Evolutionary conservation across 257 asterid genomes (phyloP), one percentile per base, ranked within the genome.

Genomic region (Misopates orontium): DNA sequence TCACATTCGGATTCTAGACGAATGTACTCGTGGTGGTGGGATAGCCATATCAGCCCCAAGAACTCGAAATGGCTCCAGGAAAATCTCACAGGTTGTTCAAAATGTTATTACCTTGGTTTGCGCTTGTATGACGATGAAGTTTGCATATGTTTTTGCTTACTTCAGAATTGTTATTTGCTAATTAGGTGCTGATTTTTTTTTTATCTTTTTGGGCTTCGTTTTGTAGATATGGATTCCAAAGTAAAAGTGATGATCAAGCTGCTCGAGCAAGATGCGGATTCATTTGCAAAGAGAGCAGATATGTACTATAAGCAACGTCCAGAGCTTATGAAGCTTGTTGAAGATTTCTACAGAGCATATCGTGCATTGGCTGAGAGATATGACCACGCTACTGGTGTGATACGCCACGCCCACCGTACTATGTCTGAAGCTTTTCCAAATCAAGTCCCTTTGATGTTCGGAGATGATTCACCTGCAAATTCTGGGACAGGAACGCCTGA

Each of bases 11-110:
- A 86, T 66, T 85, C 99, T 5, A 82, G 89, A 48, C 79, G 95
- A 23, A 86, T 80, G 97, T 93, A 93, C 59, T 90, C 99, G 15
- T 93, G 99, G 99, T 93, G 99, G 99, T 93, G 97, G 99, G 91
- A 90, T 74, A 93, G 99, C 72, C 99, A 93, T 65, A 86, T 90
- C 74, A 93, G 97, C 80, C 96, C 96, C 77, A 93, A 90, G 66
- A 90, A 93, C 67, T 93, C 97, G 18, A 93, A 87, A 75, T 93
- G 97, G 99, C 97, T 93, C 65, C 85, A 86, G 83, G 96, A 90
- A 68, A 93, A 93, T 80, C 99, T 93, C 77, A 90, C 96, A 80
- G 99, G 97, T 90, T 81, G 60, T n/a, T n/a, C n/a, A n/a, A n/a
- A n/a, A n/a, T n/a, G n/a, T n/a, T n/a, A n/a, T n/a, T n/a, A n/a